phyloP scores from a whole-genome alignment of 2,329 filamentous ascomycete species.

The Westerdykella aurantiaca region DNA sequence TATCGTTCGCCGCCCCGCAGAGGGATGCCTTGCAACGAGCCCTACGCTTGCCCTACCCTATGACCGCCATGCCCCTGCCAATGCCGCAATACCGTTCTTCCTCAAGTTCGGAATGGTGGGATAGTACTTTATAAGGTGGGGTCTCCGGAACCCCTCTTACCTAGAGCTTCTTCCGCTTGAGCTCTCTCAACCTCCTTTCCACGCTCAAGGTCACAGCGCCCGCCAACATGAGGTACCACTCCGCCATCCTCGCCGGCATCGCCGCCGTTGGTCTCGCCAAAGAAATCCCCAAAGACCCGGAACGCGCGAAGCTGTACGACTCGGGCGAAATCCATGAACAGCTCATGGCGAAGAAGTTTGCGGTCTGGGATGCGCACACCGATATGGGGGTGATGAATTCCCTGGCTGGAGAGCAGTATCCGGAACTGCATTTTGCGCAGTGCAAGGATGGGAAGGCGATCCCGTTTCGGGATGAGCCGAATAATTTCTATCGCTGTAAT shows the following conservation, averaged over 20 bases:
- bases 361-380: slow-evolving; percentile 3
- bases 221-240: slow-evolving; percentile 10
- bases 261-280: slow-evolving; percentile 11
- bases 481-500: slow-evolving; percentile 26
- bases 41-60: too few relatives aligned
- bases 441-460: slow-evolving; percentile 22
- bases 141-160: too few relatives aligned
- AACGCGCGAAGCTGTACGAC: slow-evolving; percentile 26
- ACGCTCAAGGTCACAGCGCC: neutral
- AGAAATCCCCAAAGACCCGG: slow-evolving; percentile 16
- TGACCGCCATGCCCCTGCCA: too few relatives aligned
- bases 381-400: slow-evolving; percentile 13
- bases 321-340: slow-evolving; percentile 30
- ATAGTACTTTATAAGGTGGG: too few relatives aligned
- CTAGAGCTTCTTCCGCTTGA: too few relatives aligned
- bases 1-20: too few relatives aligned
- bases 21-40: too few relatives aligned
- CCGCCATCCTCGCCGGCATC: slow-evolving; percentile 10
- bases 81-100: too few relatives aligned
- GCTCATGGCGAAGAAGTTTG: slow-evolving; percentile 32
- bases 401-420: slow-evolving; percentile 10
- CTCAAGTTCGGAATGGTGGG: too few relatives aligned
- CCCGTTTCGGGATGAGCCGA: slow-evolving; percentile 20
- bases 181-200: too few relatives aligned
- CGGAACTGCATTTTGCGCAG: slow-evolving; percentile 17